A percentile compares a stretch with the other conserved stretches of the same genome.
Evolutionary conservation across 139 green algal species (phyloP).

Genomic region (Nannochloris sp.): DNA sequence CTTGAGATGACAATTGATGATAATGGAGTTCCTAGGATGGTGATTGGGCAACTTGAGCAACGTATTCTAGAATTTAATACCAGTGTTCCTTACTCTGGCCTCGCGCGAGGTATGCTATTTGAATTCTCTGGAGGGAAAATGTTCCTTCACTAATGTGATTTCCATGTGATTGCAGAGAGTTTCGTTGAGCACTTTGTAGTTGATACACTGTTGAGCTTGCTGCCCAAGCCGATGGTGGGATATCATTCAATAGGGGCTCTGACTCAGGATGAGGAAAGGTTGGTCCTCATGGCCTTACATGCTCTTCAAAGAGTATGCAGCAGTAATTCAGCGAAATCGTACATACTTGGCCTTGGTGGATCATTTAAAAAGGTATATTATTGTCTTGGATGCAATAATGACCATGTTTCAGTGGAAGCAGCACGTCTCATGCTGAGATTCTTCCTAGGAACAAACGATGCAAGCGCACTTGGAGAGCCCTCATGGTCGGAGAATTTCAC

Average conservation of each 20-base stretch:
- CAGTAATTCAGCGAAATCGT: slow-evolving; percentile 13
- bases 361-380: slow-evolving; percentile 40
- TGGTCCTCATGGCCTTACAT: slow-evolving; percentile 55
- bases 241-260: neutral
- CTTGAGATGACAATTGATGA: neutral
- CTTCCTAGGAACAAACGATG: slow-evolving; percentile 45
- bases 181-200: slow-evolving; percentile 10
- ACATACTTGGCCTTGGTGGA: slow-evolving; percentile 19
- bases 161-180: neutral
- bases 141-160: neutral
- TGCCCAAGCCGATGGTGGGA: neutral
- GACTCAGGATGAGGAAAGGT: slow-evolving; percentile 19
- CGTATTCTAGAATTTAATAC: slow-evolving; percentile 72
- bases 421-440: slow-evolving; percentile 60
- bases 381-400: slow-evolving; percentile 41
- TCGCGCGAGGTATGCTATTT: slow-evolving; percentile 14
- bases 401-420: slow-evolving; percentile 61
- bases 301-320: slow-evolving; percentile 58
- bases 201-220: slow-evolving; percentile 18
- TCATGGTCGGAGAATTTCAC: slow-evolving; percentile 16
- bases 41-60: slow-evolving; percentile 36
- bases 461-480: slow-evolving; percentile 21
- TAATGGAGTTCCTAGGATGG: neutral
- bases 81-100: slow-evolving; percentile 58
- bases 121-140: neutral